Conservation (phyloP, 1,139 yeast genomes). For the Debaryomyces subglobosus region DNA sequence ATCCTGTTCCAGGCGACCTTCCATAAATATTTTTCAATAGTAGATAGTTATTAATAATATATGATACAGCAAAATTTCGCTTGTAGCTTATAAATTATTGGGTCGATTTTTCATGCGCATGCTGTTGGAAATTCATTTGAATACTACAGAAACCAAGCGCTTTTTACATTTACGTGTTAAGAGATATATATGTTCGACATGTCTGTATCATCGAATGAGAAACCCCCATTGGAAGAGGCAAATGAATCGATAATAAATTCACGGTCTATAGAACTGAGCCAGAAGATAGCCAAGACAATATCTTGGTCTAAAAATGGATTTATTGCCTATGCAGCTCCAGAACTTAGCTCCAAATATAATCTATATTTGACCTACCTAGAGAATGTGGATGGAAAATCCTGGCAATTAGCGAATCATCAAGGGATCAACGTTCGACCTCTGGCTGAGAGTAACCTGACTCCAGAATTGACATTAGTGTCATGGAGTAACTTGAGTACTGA, state of each 20-base stretch:
- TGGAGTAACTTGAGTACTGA: conserved; percentile 61
- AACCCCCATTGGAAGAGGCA: not conserved
- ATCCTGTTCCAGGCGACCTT: conserved; percentile 81
- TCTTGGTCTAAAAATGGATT: conserved; percentile 81
- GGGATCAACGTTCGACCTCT: conserved; percentile 33
- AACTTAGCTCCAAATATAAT: conserved; percentile 26
- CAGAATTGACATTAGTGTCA: conserved; percentile 35
- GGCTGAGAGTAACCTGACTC: conserved; percentile 35
- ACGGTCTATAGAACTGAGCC: conserved; percentile 1
- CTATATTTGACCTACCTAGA: conserved; percentile 62
- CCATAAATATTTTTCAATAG: conserved; percentile 15
- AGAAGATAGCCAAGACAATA: conserved; percentile 25
- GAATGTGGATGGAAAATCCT: conserved; percentile 61
- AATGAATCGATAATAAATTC: not conserved
- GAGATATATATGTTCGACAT: not conserved
- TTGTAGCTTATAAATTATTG: not conserved
- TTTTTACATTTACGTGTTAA: not conserved
- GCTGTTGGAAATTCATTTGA: not conserved
- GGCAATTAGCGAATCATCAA: conserved; percentile 66
- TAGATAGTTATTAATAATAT: conserved; percentile 1
- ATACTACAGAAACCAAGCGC: not conserved
- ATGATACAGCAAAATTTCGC: not conserved
- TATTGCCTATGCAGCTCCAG: conserved; percentile 57
- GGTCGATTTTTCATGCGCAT: not conserved
- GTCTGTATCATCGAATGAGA: not conserved